A percentile compares a stretch with the other conserved stretches of the same genome.
These are phyloP conservation scores for Pleurotus djamor DNA, from an alignment of 768 basidiomycete species.

Conservation along the genomic window DNA sequence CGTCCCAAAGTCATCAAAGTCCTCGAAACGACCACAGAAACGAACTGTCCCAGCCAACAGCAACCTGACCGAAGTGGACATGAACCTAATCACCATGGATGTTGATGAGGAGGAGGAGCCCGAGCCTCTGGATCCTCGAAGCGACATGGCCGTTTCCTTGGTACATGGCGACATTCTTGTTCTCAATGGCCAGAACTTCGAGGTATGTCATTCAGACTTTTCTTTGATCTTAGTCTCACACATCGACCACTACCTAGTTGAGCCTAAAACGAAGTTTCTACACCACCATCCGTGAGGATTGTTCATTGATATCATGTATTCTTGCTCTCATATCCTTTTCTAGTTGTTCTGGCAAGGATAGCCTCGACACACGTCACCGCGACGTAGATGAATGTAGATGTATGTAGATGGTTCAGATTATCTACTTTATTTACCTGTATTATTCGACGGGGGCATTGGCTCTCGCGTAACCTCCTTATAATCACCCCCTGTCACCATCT, in stretches of 20 bases:
- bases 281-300: not conserved
- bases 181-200: not conserved
- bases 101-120: not conserved
- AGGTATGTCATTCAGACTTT: not conserved
- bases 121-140: not conserved
- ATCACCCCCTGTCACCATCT: constrained; percentile 12
- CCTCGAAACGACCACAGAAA: not conserved
- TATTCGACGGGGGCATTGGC: not conserved
- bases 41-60: too few species aligned
- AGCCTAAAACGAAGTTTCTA: not conserved
- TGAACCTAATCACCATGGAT: too few species aligned
- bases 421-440: constrained; percentile 3
- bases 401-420: not conserved
- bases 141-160: not conserved
- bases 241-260: not conserved
- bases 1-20: constrained; percentile 7
- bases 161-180: constrained; percentile 4
- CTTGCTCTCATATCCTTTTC: not conserved
- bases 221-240: not conserved
- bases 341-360: not conserved
- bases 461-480: constrained; percentile 4
- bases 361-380: not conserved
- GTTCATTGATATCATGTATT: not conserved
- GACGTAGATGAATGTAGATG: too few species aligned
- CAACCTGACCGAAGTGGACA: too few species aligned